These are phyloP conservation scores for Phoma sp. DNA, from an alignment of 2,329 filamentous ascomycete species.

Conservation along the genomic window DNA sequence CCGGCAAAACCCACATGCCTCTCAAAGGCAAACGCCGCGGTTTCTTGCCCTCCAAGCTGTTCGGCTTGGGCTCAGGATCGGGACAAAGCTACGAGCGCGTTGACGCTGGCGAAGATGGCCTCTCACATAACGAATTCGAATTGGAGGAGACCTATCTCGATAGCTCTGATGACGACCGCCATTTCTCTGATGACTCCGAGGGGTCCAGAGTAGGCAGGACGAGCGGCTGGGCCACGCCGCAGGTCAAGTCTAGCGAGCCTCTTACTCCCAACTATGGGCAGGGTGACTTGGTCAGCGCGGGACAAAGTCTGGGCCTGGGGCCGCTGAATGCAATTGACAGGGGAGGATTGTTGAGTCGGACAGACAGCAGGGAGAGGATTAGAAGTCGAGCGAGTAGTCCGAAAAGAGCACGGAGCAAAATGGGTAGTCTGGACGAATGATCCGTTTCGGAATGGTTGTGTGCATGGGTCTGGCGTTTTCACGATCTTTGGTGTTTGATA, in stretches of 20 bases:
- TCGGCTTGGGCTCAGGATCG: conserved; percentile 55
- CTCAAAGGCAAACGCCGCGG: conserved; percentile 48
- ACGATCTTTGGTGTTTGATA: no score
- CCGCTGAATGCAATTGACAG: conserved; percentile 55
- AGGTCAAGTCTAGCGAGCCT: conserved; percentile 53
- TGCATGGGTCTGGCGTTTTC: no score
- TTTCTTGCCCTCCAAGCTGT: conserved; percentile 63
- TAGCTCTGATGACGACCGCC: conserved; percentile 66
- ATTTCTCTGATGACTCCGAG: conserved; percentile 65
- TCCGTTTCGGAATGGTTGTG: no score
- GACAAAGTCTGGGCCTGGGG: conserved; percentile 41
- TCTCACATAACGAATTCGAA: conserved; percentile 75
- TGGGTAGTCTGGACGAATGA: conserved; percentile 31
- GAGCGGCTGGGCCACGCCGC: conserved; percentile 74
- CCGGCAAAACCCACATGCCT: conserved; percentile 40
- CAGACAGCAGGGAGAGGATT: conserved; percentile 84
- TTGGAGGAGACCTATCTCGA: conserved; percentile 58
- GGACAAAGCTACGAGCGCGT: conserved; percentile 77
- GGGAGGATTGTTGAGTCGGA: conserved; percentile 78
- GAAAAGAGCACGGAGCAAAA: conserved; percentile 36
- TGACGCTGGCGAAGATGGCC: conserved; percentile 73
- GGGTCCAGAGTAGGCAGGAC: conserved; percentile 64
- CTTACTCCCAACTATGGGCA: conserved; percentile 21
- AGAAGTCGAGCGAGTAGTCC: conserved; percentile 60
- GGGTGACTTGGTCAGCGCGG: conserved; percentile 37